These are phyloP conservation scores for Penicillium sp. DNA, from an alignment of 2,329 filamentous ascomycete species.

Conservation along the genomic window DNA sequence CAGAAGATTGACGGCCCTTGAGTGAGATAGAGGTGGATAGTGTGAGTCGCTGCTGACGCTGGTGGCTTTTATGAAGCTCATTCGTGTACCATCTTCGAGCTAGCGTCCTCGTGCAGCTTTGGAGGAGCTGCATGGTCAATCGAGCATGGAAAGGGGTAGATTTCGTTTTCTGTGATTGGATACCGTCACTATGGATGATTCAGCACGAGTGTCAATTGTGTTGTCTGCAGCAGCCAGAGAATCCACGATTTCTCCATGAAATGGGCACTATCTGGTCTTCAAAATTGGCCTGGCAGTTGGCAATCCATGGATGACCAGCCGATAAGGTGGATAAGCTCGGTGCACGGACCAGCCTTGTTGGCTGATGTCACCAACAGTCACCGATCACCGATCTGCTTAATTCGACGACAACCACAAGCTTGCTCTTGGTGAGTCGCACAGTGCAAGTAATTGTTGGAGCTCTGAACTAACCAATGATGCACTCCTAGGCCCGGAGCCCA, in stretches of 20 bases:
- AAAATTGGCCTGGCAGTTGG: background rate
- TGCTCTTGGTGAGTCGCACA: background rate
- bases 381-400: background rate
- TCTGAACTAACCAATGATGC: background rate
- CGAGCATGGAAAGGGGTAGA: background rate
- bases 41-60: background rate
- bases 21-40: background rate
- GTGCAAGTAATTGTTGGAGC: background rate
- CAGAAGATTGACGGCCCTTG: slow-evolving; percentile 4
- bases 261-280: background rate
- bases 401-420: background rate
- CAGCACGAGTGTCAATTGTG: background rate
- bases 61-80: background rate
- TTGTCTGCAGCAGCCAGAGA: no score
- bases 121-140: background rate
- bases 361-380: slow-evolving; percentile 2
- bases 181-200: background rate
- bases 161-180: background rate
- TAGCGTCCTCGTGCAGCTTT: background rate
- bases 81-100: background rate
- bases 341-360: background rate
- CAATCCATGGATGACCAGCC: background rate
- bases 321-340: background rate
- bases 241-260: background rate
- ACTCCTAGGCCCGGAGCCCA: background rate